Evolutionary conservation across 257 asterid species (phyloP).

Genomic region (Solanum pimpinellifolium): DNA sequence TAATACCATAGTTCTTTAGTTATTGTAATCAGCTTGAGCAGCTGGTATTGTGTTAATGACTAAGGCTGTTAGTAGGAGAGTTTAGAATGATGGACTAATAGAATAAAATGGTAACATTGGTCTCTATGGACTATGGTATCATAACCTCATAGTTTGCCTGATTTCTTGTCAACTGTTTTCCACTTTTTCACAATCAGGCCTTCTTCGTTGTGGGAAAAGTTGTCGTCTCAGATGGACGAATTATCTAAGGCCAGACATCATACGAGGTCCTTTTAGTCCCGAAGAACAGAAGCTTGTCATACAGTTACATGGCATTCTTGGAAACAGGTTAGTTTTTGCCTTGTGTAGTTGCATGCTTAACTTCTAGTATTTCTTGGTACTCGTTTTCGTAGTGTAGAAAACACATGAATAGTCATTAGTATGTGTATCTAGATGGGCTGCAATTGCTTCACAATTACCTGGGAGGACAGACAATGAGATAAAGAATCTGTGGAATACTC

Average conservation of each 20-base stretch:
- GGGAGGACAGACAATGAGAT: slow-evolving; percentile 94
- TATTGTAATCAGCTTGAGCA: background rate
- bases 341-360: background rate
- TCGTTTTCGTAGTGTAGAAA: background rate
- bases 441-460: slow-evolving; percentile 82
- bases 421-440: slow-evolving; percentile 59
- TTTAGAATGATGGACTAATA: background rate
- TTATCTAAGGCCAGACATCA: slow-evolving; percentile 90
- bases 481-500: slow-evolving; percentile 96
- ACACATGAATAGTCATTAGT: background rate
- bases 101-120: background rate
- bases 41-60: background rate
- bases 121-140: background rate
- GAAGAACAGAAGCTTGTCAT: slow-evolving; percentile 89
- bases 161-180: background rate
- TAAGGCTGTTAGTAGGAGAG: background rate
- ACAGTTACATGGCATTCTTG: slow-evolving; percentile 85
- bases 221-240: slow-evolving; percentile 87
- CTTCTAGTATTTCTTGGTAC: background rate
- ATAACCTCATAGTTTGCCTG: background rate
- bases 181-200: slow-evolving; percentile 28
- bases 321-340: slow-evolving; percentile 52
- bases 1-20: background rate
- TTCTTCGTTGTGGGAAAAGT: slow-evolving; percentile 95
- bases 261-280: slow-evolving; percentile 67